Evolutionary conservation across 495 filamentous ascomycete species (phyloP).

Genomic region (Xylaria flabelliformis): DNA sequence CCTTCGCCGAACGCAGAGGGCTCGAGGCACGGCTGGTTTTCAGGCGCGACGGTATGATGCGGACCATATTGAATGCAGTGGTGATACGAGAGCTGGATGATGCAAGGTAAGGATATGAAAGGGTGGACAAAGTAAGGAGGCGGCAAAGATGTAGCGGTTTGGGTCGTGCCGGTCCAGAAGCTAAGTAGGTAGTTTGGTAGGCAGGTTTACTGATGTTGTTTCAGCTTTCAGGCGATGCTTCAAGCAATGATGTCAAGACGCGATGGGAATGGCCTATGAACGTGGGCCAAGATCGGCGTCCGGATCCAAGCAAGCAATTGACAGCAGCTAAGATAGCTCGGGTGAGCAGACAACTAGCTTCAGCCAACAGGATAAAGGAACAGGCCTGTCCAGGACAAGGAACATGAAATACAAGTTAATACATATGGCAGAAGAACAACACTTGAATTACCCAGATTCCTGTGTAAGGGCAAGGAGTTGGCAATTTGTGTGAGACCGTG

Average conservation of each 20-base stretch:
- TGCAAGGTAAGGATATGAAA: conserved; percentile 1
- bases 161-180: conserved; percentile 9
- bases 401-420: neutral
- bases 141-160: neutral
- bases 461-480: neutral
- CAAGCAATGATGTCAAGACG: conserved; percentile 35
- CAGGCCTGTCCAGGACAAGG: neutral
- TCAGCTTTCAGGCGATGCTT: conserved; percentile 27
- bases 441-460: neutral
- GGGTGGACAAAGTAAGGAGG: neutral
- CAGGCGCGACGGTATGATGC: conserved; percentile 74
- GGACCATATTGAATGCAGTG: conserved; percentile 63
- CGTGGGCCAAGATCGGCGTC: conserved; percentile 14
- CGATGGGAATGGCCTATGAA: conserved; percentile 1
- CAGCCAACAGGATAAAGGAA: neutral
- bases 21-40: conserved; percentile 61
- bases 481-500: conserved; percentile 7
- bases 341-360: neutral
- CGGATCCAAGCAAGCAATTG: neutral
- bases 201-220: conserved; percentile 19
- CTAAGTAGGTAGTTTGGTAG: conserved; percentile 25
- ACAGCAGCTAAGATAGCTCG: neutral
- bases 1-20: conserved; percentile 50
- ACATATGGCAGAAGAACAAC: neutral
- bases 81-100: conserved; percentile 1